Conservation (phyloP, 2,329 filamentous ascomycete genomes). For the Helotiales sp. region DNA sequence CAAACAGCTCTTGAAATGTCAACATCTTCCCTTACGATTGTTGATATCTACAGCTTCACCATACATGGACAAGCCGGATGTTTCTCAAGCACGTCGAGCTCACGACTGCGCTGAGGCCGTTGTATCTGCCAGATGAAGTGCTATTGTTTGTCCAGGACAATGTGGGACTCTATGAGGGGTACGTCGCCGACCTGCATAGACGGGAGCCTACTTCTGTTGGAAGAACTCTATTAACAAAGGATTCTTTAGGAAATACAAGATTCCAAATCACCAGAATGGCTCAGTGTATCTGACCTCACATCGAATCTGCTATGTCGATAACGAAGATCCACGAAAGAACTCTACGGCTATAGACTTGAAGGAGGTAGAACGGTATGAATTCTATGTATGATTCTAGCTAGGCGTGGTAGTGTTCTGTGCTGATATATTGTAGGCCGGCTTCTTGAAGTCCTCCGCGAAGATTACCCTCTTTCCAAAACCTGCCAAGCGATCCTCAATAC, state of each 20-base stretch:
- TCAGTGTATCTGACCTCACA: conserved; percentile 97
- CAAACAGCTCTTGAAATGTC: background rate
- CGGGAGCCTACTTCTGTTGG: conserved; percentile 8
- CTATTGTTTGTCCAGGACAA: conserved; percentile 96
- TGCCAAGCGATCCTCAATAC: conserved; percentile 62
- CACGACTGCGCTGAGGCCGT: conserved; percentile 92
- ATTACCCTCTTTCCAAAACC: conserved; percentile 86
- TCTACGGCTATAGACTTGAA: conserved; percentile 86
- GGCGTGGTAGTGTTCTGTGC: conserved; percentile 5
- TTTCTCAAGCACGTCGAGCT: conserved; percentile 95
- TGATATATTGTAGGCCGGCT: conserved; percentile 65
- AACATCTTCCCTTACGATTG: conserved; percentile 4
- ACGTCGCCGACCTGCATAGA: conserved; percentile 39
- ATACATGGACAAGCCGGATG: conserved; percentile 70
- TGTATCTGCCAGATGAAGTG: conserved; percentile 89
- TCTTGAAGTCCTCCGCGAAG: conserved; percentile 93
- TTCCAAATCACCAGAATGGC: conserved; percentile 90
- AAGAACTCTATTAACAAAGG: conserved; percentile 4
- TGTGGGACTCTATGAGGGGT: conserved; percentile 97
- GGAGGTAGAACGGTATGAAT: conserved; percentile 87
- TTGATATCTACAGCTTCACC: background rate
- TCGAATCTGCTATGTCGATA: conserved; percentile 92
- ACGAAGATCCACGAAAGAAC: conserved; percentile 78
- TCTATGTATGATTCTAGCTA: conserved; percentile 61
- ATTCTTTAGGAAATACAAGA: conserved; percentile 79